These are phyloP conservation scores for Barnettozyma siamensis DNA, from an alignment of 805 yeast genomes.

Conservation along the genomic window DNA sequence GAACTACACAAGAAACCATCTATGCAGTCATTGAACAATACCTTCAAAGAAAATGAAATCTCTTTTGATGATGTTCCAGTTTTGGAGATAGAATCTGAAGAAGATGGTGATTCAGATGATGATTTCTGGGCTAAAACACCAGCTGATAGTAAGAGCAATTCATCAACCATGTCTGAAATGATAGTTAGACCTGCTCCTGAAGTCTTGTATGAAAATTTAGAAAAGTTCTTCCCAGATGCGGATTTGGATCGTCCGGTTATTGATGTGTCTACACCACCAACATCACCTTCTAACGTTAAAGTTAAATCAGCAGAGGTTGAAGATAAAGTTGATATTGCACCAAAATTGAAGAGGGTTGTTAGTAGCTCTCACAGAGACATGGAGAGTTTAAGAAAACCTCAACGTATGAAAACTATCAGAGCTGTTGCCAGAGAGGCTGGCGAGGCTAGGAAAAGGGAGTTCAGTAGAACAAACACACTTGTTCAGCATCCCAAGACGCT, in stretches of 20 bases:
- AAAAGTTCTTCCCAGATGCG: constrained; percentile 85
- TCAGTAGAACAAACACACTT: constrained; percentile 16
- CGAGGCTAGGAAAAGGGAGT: constrained; percentile 45
- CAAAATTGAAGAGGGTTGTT: constrained; percentile 17
- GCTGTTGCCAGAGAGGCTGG: constrained; percentile 90
- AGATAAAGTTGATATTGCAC: constrained; percentile 1
- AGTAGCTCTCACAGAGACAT: constrained; percentile 16
- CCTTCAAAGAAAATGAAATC: constrained; percentile 65
- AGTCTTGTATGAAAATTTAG: constrained; percentile 86
- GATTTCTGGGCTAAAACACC: constrained; percentile 56
- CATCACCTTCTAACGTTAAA: constrained; percentile 35
- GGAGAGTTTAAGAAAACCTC: constrained; percentile 27
- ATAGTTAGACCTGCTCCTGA: constrained; percentile 93
- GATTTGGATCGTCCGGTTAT: constrained; percentile 89
- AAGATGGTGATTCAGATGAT: constrained; percentile 42
- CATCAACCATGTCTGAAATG: constrained; percentile 38
- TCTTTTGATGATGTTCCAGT: constrained; percentile 72
- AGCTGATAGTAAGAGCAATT: constrained; percentile 17
- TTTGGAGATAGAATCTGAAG: constrained; percentile 31
- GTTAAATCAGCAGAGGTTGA: not conserved
- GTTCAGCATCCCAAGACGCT: constrained; percentile 25
- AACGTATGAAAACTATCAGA: constrained; percentile 85
- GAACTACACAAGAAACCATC: not conserved
- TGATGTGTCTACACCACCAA: constrained; percentile 60
- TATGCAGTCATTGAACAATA: constrained; percentile 21